A percentile compares a stretch with the other conserved stretches of the same genome.
phyloP scores from a whole-genome alignment of 495 filamentous ascomycete species.

The Neurospora sp. region DNA sequence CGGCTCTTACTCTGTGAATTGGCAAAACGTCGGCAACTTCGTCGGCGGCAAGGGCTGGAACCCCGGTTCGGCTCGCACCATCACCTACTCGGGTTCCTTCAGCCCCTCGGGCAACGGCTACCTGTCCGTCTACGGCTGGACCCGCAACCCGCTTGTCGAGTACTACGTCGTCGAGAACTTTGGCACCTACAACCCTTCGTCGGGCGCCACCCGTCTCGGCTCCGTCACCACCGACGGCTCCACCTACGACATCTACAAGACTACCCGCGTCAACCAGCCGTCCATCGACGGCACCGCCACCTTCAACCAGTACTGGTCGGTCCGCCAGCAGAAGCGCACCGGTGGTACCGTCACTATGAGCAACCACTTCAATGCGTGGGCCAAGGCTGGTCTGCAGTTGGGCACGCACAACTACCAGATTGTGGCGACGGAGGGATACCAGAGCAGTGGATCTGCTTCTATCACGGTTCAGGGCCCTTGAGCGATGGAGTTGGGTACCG shows the following conservation, averaged over 20 bases:
- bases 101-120: conserved; percentile 42
- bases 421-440: conserved; percentile 49
- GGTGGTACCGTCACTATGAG: conserved; percentile 34
- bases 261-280: conserved; percentile 48
- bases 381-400: conserved; percentile 34
- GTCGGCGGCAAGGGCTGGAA: conserved; percentile 57
- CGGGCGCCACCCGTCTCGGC: conserved; percentile 39
- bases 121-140: conserved; percentile 54
- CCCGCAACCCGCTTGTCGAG: conserved; percentile 44
- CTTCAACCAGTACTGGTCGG: conserved; percentile 50
- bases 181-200: conserved; percentile 47
- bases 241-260: conserved; percentile 55
- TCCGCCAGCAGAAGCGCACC: conserved; percentile 34
- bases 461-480: conserved; percentile 34
- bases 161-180: conserved; percentile 52
- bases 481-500: not conserved
- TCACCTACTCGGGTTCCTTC: conserved; percentile 40
- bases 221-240: conserved; percentile 48
- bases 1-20: conserved; percentile 44
- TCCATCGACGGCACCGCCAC: conserved; percentile 46
- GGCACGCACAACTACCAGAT: conserved; percentile 50
- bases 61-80: conserved; percentile 27
- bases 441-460: conserved; percentile 39
- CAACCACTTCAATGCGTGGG: conserved; percentile 55
- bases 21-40: conserved; percentile 46